A percentile compares a stretch with the other conserved stretches of the same genome.
These are phyloP conservation scores for Aspergillus sp. DNA, from an alignment of 2,329 filamentous ascomycete species.

Conservation along the genomic window DNA sequence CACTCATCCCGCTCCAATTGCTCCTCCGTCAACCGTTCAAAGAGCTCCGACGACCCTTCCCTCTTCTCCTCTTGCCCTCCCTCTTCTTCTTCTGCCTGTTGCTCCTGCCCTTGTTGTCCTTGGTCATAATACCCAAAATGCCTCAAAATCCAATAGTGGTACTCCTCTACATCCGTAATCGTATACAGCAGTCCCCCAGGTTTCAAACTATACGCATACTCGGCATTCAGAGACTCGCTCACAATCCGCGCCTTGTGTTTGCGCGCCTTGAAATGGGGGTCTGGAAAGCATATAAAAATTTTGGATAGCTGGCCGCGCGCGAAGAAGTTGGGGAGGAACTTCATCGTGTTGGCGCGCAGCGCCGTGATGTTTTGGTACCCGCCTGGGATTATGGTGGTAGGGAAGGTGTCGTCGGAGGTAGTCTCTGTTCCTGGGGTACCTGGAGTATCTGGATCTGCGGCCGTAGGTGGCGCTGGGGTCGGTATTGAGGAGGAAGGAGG, in stretches of 20 bases:
- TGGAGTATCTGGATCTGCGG: not conserved
- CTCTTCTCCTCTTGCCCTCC: slow-evolving; percentile 58
- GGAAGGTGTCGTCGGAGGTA: slow-evolving; percentile 1
- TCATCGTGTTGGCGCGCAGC: slow-evolving; percentile 94
- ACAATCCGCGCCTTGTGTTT: slow-evolving; percentile 98
- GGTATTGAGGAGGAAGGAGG: slow-evolving; percentile 3
- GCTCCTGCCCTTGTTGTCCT: slow-evolving; percentile 76
- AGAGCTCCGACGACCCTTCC: slow-evolving; percentile 50
- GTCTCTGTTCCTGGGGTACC: not conserved
- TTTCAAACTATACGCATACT: slow-evolving; percentile 84
- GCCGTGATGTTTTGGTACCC: slow-evolving; percentile 85
- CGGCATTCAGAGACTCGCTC: slow-evolving; percentile 79
- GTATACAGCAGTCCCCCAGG: slow-evolving; percentile 90
- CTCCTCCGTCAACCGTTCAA: slow-evolving; percentile 67
- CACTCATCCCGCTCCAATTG: slow-evolving; percentile 58
- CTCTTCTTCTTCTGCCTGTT: slow-evolving; percentile 64
- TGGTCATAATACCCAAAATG: slow-evolving; percentile 71
- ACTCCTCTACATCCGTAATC: slow-evolving; percentile 93
- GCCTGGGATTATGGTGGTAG: slow-evolving; percentile 28
- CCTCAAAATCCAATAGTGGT: slow-evolving; percentile 89
- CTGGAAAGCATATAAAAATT: slow-evolving; percentile 97
- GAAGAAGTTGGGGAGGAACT: slow-evolving; percentile 99
- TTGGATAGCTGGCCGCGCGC: slow-evolving; percentile 74
- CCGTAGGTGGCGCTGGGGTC: slow-evolving; percentile 3
- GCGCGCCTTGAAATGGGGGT: slow-evolving; percentile 94